Evolutionary conservation across 2,329 filamentous ascomycete genomes (phyloP).

Genomic region (Botryotinia calthae): DNA sequence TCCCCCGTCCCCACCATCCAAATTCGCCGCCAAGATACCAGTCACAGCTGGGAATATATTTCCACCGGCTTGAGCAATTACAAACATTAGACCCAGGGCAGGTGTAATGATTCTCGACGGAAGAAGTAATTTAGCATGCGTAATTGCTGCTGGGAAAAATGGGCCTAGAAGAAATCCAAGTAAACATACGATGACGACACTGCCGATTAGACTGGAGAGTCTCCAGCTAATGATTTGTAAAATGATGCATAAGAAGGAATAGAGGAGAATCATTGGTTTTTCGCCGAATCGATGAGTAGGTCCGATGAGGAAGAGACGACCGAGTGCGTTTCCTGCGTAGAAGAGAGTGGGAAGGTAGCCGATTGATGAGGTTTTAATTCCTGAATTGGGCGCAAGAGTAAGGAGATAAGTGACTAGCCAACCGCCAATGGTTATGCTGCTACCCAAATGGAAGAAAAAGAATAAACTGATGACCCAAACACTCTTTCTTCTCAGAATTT

Average conservation of each 20-base stretch:
- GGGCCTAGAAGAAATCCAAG: background rate
- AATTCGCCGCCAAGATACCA: background rate
- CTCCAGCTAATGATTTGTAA: conserved; percentile 62
- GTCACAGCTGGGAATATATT: background rate
- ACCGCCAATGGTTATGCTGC: conserved; percentile 50
- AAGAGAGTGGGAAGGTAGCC: conserved; percentile 62
- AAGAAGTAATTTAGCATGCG: background rate
- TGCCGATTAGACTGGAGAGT: conserved; percentile 47
- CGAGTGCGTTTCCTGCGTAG: conserved; percentile 56
- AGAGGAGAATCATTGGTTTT: conserved; percentile 55
- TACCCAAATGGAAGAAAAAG: conserved; percentile 63
- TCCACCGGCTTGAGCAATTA: background rate
- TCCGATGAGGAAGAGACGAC: conserved; percentile 56
- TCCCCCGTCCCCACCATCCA: background rate
- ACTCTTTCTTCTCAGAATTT: conserved; percentile 45
- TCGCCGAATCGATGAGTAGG: conserved; percentile 59
- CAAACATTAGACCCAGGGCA: background rate
- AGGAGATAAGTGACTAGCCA: conserved; percentile 64
- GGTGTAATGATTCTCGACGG: background rate
- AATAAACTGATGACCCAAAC: conserved; percentile 61
- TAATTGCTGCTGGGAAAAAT: background rate
- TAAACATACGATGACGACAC: conserved; percentile 35
- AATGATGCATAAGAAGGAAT: conserved; percentile 50
- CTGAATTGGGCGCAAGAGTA: background rate
- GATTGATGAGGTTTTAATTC: conserved; percentile 38